These are phyloP conservation scores for Puccinia polysora DNA, from an alignment of 1,284 basidiomycete genomes.

Conservation along the genomic window DNA sequence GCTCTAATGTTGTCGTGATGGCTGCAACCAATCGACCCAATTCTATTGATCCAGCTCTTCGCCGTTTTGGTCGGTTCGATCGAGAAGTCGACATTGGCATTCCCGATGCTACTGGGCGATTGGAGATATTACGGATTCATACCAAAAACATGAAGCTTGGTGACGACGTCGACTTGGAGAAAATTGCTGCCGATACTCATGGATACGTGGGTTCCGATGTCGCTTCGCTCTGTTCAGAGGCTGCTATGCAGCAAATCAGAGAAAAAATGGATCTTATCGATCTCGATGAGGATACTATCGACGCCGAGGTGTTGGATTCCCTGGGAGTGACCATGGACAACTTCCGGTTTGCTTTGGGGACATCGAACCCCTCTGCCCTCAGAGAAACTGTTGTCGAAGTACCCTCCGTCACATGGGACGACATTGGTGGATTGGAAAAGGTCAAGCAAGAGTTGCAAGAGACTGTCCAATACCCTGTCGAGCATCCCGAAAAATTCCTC, in stretches of 20 bases:
- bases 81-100: slow-evolving; percentile 99
- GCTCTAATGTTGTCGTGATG: slow-evolving; percentile 99
- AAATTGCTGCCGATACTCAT: slow-evolving; percentile 98
- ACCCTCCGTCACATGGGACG: slow-evolving; percentile 94
- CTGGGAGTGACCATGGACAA: slow-evolving; percentile 97
- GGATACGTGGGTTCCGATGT: slow-evolving; percentile 98
- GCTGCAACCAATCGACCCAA: slow-evolving; percentile 98
- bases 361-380: slow-evolving; percentile 91
- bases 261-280: slow-evolving; percentile 97
- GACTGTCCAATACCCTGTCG: slow-evolving; percentile 98
- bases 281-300: slow-evolving; percentile 74
- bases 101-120: slow-evolving; percentile 94
- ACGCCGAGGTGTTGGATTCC: slow-evolving; percentile 91
- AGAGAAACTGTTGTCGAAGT: slow-evolving; percentile 96
- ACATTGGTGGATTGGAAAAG: slow-evolving; percentile 98
- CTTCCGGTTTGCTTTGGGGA: slow-evolving; percentile 91
- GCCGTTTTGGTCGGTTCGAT: slow-evolving; percentile 98
- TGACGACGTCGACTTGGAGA: slow-evolving; percentile 97
- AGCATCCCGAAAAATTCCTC: slow-evolving; percentile 99
- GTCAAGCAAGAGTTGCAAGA: slow-evolving; percentile 99
- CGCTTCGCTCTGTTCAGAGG: slow-evolving; percentile 91
- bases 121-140: slow-evolving; percentile 97
- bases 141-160: slow-evolving; percentile 99
- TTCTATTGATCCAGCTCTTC: slow-evolving; percentile 95
- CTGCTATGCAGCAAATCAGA: slow-evolving; percentile 96